phyloP scores from a whole-genome alignment of 2,329 filamentous ascomycete species.

The Phyllosticta ampelicida region DNA sequence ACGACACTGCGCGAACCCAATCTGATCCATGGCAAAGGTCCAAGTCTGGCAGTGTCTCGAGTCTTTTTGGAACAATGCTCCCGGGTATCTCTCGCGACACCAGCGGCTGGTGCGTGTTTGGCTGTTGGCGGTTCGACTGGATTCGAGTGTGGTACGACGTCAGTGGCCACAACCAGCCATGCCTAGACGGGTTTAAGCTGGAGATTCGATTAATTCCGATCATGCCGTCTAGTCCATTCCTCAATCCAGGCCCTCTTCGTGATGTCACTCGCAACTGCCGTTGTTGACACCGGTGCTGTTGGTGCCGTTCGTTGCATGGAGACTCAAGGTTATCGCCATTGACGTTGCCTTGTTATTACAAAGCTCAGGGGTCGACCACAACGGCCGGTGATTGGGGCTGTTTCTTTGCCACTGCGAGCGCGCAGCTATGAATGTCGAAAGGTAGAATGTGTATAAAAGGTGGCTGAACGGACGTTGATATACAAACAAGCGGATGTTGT shows the following conservation, averaged over 20 bases:
- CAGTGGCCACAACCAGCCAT: not conserved
- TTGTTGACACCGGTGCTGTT: not conserved
- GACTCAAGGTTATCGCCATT: not conserved
- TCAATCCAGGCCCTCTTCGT: not conserved
- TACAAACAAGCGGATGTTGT: not conserved
- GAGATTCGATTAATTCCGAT: not conserved
- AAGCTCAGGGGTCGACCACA: not conserved
- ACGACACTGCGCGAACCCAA: not conserved
- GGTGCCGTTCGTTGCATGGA: not conserved
- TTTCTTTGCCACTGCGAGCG: not conserved
- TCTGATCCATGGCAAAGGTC: not conserved
- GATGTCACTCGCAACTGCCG: not conserved
- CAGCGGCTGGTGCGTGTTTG: not conserved
- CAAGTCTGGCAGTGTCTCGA: not conserved
- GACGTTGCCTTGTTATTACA: not conserved
- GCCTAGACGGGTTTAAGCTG: not conserved
- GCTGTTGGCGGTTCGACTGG: not conserved
- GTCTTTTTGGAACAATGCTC: not conserved
- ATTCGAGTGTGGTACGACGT: not conserved
- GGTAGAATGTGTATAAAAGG: no score
- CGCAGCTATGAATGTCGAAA: not conserved
- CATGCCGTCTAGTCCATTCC: not conserved
- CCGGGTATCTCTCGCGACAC: no score
- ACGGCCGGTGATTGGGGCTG: no score
- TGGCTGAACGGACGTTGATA: no score